Evolutionary conservation across 495 filamentous ascomycete genomes (phyloP).

Genomic region (Neurospora intermedia): DNA sequence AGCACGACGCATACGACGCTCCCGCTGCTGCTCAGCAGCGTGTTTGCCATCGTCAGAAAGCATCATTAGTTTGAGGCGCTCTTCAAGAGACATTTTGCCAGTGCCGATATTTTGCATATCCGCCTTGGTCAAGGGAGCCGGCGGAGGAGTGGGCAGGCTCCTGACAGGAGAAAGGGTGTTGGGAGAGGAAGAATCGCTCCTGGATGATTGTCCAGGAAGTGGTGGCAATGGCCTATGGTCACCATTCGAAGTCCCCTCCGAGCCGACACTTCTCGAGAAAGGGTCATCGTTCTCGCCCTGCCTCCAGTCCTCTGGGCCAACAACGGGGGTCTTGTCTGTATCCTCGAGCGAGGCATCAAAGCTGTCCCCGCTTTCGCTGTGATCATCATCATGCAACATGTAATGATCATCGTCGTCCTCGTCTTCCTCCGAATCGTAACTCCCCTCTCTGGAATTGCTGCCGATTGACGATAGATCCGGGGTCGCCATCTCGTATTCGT

Average conservation of each 20-base stretch:
- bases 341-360: conserved; percentile 92
- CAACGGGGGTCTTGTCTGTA: conserved; percentile 91
- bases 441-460: conserved; percentile 78
- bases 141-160: conserved; percentile 55
- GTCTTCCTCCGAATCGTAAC: conserved; percentile 74
- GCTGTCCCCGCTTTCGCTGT: conserved; percentile 76
- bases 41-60: conserved; percentile 48
- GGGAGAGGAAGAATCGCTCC: conserved; percentile 29
- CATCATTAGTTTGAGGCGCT: conserved; percentile 75
- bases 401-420: conserved; percentile 67
- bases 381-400: conserved; percentile 51
- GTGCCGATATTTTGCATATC: conserved; percentile 60
- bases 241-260: conserved; percentile 53
- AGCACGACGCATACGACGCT: conserved; percentile 49
- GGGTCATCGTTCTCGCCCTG: conserved; percentile 62
- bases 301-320: conserved; percentile 91
- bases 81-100: conserved; percentile 67
- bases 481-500: conserved; percentile 96
- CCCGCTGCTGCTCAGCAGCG: conserved; percentile 46
- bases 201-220: conserved; percentile 39
- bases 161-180: conserved; percentile 48
- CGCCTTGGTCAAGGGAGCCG: conserved; percentile 53
- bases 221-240: conserved; percentile 70
- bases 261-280: conserved; percentile 59
- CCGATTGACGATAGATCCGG: conserved; percentile 85